Evolutionary conservation across 768 basidiomycete genomes (phyloP).

Genomic region (Russula abietina): DNA sequence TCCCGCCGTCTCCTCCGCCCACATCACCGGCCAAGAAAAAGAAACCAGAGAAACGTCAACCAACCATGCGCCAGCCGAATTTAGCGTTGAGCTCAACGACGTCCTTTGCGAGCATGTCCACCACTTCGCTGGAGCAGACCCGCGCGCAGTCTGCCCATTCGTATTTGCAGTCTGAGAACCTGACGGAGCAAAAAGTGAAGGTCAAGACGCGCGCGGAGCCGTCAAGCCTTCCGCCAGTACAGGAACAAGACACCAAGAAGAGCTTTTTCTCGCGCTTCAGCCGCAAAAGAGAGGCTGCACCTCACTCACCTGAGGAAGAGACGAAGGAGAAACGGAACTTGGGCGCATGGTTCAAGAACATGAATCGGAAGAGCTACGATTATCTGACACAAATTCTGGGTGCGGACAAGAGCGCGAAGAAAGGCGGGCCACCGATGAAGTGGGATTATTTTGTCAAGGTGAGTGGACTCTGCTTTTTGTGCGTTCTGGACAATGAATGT

Average conservation of each 20-base stretch:
- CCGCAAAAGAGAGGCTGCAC: slow-evolving; percentile 34
- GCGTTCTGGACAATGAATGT: not conserved
- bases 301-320: slow-evolving; percentile 22
- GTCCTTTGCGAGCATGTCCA: slow-evolving; percentile 32
- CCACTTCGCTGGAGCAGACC: slow-evolving; percentile 38
- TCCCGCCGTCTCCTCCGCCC: not conserved
- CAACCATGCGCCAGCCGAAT: slow-evolving; percentile 19
- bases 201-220: slow-evolving; percentile 63
- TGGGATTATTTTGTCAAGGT: slow-evolving; percentile 34
- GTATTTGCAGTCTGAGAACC: slow-evolving; percentile 52
- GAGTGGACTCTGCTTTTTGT: not conserved
- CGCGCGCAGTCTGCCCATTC: slow-evolving; percentile 65
- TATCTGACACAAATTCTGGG: slow-evolving; percentile 26
- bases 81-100: slow-evolving; percentile 24
- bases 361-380: slow-evolving; percentile 25
- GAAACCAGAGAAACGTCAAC: slow-evolving; percentile 12
- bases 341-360: slow-evolving; percentile 20
- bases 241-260: slow-evolving; percentile 36
- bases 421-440: slow-evolving; percentile 28
- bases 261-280: slow-evolving; percentile 50
- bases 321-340: slow-evolving; percentile 35
- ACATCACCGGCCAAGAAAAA: slow-evolving; percentile 11
- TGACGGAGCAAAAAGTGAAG: slow-evolving; percentile 51
- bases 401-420: slow-evolving; percentile 25
- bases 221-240: slow-evolving; percentile 44